phyloP scores from a whole-genome alignment of 2,329 filamentous ascomycete species.

The Neopestalotiopsis rosae region DNA sequence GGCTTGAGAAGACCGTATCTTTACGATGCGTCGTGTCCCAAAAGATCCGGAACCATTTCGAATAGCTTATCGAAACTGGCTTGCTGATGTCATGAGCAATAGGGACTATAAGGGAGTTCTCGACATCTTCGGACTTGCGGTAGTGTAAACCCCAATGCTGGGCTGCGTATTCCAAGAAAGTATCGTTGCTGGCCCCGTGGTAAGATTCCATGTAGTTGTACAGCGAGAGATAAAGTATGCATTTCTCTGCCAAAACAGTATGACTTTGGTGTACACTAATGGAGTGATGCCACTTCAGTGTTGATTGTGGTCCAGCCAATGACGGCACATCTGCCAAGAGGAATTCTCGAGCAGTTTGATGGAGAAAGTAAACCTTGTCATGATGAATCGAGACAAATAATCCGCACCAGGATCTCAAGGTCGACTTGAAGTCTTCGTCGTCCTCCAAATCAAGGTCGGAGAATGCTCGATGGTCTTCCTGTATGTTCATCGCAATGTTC shows the following conservation, averaged over 20 bases:
- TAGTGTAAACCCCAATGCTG: neutral
- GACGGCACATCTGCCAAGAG: conserved; percentile 26
- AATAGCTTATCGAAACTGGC: neutral
- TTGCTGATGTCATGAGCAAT: neutral
- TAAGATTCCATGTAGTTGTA: neutral
- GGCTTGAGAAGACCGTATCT: neutral
- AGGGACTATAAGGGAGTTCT: neutral
- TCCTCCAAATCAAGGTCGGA: conserved; percentile 14
- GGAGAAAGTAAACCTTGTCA: conserved; percentile 35
- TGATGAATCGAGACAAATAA: conserved; percentile 35
- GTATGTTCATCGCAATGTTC: conserved; percentile 29
- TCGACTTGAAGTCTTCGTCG: conserved; percentile 24
- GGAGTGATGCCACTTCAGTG: neutral
- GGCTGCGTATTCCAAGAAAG: neutral
- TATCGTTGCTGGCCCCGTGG: neutral
- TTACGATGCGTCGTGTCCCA: accelerated
- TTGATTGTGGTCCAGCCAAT: neutral
- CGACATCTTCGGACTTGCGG: neutral
- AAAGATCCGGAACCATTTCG: neutral
- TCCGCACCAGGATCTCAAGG: conserved; percentile 32
- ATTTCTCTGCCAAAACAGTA: conserved; percentile 4
- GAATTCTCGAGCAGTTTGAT: conserved; percentile 40
- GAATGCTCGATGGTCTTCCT: neutral
- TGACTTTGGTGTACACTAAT: neutral
- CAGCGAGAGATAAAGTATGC: neutral